Evolutionary conservation across 331 rosid genomes (phyloP).

Genomic region (Pyracantha coccinea): DNA sequence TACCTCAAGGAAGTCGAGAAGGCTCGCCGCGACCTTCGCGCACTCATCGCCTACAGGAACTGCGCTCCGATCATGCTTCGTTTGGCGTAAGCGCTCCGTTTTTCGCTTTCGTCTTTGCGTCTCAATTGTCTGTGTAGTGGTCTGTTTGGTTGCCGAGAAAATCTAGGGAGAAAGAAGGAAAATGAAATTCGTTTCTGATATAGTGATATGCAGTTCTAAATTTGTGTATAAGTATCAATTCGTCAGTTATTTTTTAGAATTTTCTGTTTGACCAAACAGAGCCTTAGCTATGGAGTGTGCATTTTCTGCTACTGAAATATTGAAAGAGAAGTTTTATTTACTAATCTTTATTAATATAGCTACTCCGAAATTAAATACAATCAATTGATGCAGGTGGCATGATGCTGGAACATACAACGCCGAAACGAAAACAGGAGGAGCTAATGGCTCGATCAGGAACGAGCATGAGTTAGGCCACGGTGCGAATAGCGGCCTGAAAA

Average conservation of each 20-base stretch:
- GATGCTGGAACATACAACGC: conserved; percentile 49
- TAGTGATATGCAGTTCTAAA: neutral
- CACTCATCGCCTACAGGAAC: conserved; percentile 29
- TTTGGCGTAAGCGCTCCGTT: conserved; percentile 27
- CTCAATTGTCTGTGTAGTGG: neutral
- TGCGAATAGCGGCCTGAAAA: conserved; percentile 41
- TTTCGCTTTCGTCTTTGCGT: neutral
- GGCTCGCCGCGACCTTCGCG: conserved; percentile 47
- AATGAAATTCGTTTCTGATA: neutral
- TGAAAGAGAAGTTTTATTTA: neutral
- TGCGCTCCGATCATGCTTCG: conserved; percentile 59
- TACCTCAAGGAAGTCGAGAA: conserved; percentile 43
- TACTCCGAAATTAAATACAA: neutral
- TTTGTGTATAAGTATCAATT: neutral
- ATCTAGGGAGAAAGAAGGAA: neutral
- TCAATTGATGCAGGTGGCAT: conserved; percentile 36
- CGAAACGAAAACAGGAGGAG: conserved; percentile 40
- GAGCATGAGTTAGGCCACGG: conserved; percentile 26
- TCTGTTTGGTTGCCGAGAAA: neutral
- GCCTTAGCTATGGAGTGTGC: too few relatives aligned
- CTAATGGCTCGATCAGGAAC: conserved; percentile 44
- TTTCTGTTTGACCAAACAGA: neutral
- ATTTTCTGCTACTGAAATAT: neutral
- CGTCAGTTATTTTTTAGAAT: neutral
- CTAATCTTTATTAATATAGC: neutral